phyloP scores from a whole-genome alignment of 2,329 filamentous ascomycete species.

The Mycosphaerelloides madeirae region DNA sequence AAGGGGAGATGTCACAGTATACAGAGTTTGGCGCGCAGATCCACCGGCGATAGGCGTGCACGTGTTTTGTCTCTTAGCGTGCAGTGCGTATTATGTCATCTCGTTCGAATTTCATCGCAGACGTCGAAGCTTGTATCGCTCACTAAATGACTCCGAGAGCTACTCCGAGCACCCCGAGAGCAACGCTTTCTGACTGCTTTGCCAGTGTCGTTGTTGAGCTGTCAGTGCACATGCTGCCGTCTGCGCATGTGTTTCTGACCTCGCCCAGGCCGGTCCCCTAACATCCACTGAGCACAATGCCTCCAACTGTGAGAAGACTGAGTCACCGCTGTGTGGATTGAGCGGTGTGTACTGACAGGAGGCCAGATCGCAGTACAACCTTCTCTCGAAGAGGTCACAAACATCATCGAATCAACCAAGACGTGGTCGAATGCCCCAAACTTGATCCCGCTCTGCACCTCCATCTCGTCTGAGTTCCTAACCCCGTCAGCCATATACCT shows the following conservation, averaged over 20 bases:
- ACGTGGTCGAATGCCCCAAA: conserved; percentile 60
- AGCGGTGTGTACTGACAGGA: conserved; percentile 1
- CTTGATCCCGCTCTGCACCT: conserved; percentile 74
- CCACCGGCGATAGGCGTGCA: too few species aligned
- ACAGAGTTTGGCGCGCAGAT: too few species aligned
- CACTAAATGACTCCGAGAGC: too few species aligned
- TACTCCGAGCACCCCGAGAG: too few species aligned
- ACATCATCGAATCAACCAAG: conserved; percentile 51
- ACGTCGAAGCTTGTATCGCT: too few species aligned
- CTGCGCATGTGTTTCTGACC: conserved; percentile 30
- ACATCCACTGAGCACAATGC: conserved; percentile 11
- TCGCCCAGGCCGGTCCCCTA: conserved; percentile 30
- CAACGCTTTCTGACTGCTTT: background rate
- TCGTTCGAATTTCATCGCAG: too few species aligned
- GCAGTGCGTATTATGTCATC: too few species aligned
- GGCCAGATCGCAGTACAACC: conserved; percentile 50
- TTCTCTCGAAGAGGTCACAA: conserved; percentile 56
- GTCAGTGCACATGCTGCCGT: conserved; percentile 9
- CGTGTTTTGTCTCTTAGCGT: too few species aligned
- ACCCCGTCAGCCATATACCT: conserved; percentile 94
- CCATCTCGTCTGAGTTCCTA: conserved; percentile 85
- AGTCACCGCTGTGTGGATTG: background rate
- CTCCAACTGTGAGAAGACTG: conserved; percentile 9
- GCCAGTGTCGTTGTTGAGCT: background rate
- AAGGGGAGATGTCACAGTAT: too few species aligned